phyloP scores from a whole-genome alignment of 495 filamentous ascomycete species.

The Neurospora sp. region DNA sequence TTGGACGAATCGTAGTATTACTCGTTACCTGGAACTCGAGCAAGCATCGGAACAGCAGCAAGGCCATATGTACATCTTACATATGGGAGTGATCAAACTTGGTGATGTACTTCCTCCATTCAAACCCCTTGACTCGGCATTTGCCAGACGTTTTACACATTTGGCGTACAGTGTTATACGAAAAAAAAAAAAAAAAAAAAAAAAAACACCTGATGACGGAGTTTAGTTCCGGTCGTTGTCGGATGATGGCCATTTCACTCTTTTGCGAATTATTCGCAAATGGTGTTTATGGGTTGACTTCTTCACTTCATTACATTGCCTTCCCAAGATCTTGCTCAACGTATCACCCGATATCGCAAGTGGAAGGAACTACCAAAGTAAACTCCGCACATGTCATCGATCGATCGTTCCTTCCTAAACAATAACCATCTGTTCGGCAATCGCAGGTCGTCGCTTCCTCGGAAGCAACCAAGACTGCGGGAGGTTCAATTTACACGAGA shows the following conservation, averaged over 20 bases:
- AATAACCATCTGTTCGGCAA: background rate
- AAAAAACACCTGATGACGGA: background rate
- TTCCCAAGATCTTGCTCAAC: background rate
- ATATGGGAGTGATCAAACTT: background rate
- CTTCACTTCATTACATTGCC: background rate
- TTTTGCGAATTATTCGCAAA: background rate
- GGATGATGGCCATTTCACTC: background rate
- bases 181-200: background rate
- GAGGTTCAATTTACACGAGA: background rate
- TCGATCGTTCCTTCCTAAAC: background rate
- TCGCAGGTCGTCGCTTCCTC: background rate
- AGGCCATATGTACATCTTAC: background rate
- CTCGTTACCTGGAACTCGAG: background rate
- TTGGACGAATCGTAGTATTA: background rate
- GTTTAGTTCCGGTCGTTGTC: background rate
- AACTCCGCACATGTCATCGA: background rate
- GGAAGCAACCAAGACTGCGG: background rate
- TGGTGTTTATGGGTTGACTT: background rate
- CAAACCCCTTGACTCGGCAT: background rate
- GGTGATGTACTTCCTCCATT: background rate
- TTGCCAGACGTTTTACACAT: background rate
- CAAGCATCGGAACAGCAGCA: background rate
- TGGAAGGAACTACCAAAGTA: background rate
- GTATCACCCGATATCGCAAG: background rate
- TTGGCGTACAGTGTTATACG: background rate